Base-by-base conservation (phyloP, 257 asterid species). In the Solanum tacnaense region DNA sequence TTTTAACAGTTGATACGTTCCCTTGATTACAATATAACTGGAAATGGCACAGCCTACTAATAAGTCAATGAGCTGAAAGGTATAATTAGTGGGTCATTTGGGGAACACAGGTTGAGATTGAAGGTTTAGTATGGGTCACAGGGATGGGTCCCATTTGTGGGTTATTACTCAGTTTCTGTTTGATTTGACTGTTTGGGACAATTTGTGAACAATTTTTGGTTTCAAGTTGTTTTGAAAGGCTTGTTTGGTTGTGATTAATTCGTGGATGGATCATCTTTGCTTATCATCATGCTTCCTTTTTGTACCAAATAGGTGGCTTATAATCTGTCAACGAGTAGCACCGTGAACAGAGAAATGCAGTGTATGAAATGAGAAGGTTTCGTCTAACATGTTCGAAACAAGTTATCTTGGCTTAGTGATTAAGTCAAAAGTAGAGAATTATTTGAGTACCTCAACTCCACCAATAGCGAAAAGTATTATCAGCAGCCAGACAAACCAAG, bases 401-500 rank as follows among this genome's bases (percentile, higher is more conserved):
- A 70, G 65, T 31, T 39, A 21, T 32, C 88, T 85, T 86, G 65
- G 84, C 73, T 31, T 46, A 35, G 72, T 29, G 82, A 86, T 72
- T 25, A 38, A 74, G 36, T 72, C 46, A 32, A 25, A 74, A 35
- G 86, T 65, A 82, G 87, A 88, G 58, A 88, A 52, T 39, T 87
- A 86, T 86, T 65, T 88, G 70, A 87, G 88, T 95, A 97, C 99
- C 99, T 97, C 98, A 92, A 97, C 87, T 83, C 98, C 99, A 58
- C 99, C 99, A 68, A 97, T 89, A 94, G 98, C 93, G 93, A 97
- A 97, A 89, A 97, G 95, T 84, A 94, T 90, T 49, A 97, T 96
- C 74, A 97, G 96, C 94, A 97, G 90, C 99, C 98, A 97, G 90
- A 96, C 94, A 90, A 97, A 95, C 99, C 99, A 97, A 67, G 98